These are phyloP conservation scores for Alnus glutinosa DNA, from an alignment of 306 rosid species.

Conservation along the genomic window DNA sequence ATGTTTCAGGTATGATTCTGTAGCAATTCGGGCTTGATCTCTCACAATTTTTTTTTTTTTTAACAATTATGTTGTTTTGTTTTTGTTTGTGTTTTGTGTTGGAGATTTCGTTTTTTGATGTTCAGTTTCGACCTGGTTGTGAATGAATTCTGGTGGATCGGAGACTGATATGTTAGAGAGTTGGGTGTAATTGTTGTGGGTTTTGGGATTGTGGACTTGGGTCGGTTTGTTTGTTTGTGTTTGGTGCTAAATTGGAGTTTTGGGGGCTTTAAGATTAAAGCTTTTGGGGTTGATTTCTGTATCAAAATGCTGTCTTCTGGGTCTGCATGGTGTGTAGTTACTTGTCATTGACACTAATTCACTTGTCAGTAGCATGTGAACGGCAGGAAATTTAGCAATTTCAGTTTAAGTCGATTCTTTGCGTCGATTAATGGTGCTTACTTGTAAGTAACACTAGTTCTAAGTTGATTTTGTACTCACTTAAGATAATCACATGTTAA, in stretches of 20 bases:
- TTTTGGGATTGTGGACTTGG: background rate
- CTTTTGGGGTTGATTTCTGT: slow-evolving; percentile 19
- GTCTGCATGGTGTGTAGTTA: background rate
- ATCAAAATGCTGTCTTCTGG: slow-evolving; percentile 6
- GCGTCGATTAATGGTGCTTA: background rate
- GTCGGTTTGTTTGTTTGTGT: background rate
- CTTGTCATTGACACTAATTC: too few species aligned
- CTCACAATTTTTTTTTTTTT: background rate
- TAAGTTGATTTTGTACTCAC: too few species aligned
- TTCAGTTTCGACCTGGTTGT: background rate
- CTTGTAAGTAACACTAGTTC: too few species aligned
- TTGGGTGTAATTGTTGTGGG: background rate
- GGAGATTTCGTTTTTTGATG: background rate
- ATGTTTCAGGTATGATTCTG: background rate
- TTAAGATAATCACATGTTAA: too few species aligned
- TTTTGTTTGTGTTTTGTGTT: background rate
- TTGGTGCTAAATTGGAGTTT: background rate
- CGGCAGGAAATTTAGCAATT: too few species aligned
- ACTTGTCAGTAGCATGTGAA: too few species aligned
- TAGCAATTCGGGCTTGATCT: slow-evolving; percentile 11
- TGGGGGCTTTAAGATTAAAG: background rate
- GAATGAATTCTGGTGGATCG: background rate
- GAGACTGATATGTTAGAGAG: background rate
- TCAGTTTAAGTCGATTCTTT: background rate
- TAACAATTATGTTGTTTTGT: too few species aligned